These are phyloP conservation scores for Persicaria maculosa DNA, from an alignment of 148 eudicot species.

Conservation along the genomic window DNA sequence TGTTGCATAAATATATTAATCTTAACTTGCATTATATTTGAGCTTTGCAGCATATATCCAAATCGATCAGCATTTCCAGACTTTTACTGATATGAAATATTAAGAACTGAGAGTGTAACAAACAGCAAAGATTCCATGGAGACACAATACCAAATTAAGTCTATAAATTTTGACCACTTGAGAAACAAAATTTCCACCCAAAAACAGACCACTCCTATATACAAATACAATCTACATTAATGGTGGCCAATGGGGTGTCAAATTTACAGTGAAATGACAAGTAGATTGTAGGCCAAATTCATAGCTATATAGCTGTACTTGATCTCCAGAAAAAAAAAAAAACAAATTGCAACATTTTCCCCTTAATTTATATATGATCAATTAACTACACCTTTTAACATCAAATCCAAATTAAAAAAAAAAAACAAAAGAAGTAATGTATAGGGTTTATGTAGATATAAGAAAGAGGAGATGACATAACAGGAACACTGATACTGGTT, in stretches of 20 bases:
- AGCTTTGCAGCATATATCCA: neutral
- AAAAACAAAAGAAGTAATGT: neutral
- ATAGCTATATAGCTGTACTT: neutral
- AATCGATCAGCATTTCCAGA: neutral
- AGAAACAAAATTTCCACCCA: neutral
- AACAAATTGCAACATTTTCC: neutral
- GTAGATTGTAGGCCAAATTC: neutral
- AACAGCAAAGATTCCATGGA: neutral
- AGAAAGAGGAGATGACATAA: constrained; percentile 4
- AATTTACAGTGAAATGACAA: constrained; percentile 7
- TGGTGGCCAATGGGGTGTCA: constrained; percentile 1
- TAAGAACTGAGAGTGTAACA: neutral
- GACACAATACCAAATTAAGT: neutral
- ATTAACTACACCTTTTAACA: neutral
- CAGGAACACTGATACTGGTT: constrained; percentile 7
- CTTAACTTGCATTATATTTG: neutral
- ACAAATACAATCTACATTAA: neutral
- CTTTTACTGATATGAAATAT: neutral
- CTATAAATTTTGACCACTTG: neutral
- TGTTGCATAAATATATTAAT: neutral
- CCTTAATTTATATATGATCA: too few relatives aligned
- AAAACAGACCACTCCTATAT: neutral
- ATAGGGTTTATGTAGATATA: neutral
- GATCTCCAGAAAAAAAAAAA: neutral
- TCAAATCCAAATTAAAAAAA: neutral